Evolutionary conservation across 768 basidiomycete genomes (phyloP), one percentile per base, ranked within the genome.

Genomic region (Ramaria sp.): DNA sequence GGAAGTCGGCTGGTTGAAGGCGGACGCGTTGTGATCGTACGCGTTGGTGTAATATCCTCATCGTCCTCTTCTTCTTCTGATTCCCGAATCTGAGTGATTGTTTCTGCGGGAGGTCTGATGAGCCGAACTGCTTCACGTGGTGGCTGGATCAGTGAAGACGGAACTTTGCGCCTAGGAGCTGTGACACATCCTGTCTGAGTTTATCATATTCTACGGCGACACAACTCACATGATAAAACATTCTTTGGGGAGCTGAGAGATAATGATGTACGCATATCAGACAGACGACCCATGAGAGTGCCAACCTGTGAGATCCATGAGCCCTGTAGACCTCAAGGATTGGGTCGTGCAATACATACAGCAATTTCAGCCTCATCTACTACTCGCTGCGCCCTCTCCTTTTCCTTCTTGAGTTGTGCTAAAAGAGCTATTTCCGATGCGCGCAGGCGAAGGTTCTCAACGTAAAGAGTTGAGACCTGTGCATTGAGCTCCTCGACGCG

Each of bases 401-500:
- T 80, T 67, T 91, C 89, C 65, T 80, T 82, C 73, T 86, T 89
- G 59, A 91, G 79, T 66, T 90, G 85, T 20, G 84, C 72, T 4
- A 78, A 72, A 51, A 91, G 79, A 11, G 84, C 78, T 63, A 90
- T 87, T 70, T 89, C 86, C 19, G 86, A 86, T 63, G 87, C 82
- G 57, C 86, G 83, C 62, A 91, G 75, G 55, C 86, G 80, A 52
- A 91, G 78, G 69, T 91, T 91, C 74, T 91, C 88, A 59, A 83
- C 81, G 59, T 88, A 83, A 49, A 91, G 78, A n/a, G 78, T 77
- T 47, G 88, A 84, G 69, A 91, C 84, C 70, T 91, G 85, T 38
- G 82, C 76, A 66, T 90, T 87, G 55, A 91, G 78, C 66, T 91
- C 88, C 68, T 91, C 88, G 65, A 91, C 83, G 48, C 87, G 83